These are phyloP conservation scores for Termitomyces sp. DNA, from an alignment of 768 basidiomycete genomes.

Conservation along the genomic window DNA sequence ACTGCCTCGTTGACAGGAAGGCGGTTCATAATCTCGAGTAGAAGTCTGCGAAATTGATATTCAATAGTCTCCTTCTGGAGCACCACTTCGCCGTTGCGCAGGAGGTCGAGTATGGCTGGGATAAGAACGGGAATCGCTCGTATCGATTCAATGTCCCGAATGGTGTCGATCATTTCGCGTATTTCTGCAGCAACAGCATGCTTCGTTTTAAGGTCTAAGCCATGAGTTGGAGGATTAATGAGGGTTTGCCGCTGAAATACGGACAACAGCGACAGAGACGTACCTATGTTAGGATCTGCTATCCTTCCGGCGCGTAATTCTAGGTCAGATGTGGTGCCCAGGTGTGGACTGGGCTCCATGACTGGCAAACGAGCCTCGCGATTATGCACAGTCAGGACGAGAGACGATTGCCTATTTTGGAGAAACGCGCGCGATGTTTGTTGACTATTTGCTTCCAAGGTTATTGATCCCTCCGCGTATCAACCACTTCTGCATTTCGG, in stretches of 20 bases:
- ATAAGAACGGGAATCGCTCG: constrained; percentile 70
- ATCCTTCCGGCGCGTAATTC: constrained; percentile 69
- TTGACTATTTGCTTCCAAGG: neutral
- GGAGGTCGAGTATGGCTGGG: constrained; percentile 65
- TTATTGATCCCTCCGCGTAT: neutral
- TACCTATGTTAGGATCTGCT: constrained; percentile 72
- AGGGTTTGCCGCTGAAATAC: neutral
- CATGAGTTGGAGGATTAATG: neutral
- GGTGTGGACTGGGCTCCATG: constrained; percentile 29
- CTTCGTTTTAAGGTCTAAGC: constrained; percentile 67
- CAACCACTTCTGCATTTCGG: neutral
- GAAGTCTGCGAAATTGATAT: constrained; percentile 79
- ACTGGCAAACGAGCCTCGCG: constrained; percentile 28
- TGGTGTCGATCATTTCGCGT: constrained; percentile 75
- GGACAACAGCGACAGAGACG: constrained; percentile 9
- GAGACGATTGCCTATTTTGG: constrained; percentile 18
- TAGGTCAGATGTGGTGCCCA: constrained; percentile 48
- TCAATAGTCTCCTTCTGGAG: constrained; percentile 64
- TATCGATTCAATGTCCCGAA: constrained; percentile 67
- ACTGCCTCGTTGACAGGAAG: constrained; percentile 80
- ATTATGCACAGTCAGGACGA: neutral
- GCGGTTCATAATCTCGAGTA: constrained; percentile 87
- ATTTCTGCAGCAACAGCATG: constrained; percentile 70
- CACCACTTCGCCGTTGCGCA: constrained; percentile 63
- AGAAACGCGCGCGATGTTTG: constrained; percentile 9